Conservation (phyloP, 441 rosid genomes). For the Gossypium gossypioides region DNA sequence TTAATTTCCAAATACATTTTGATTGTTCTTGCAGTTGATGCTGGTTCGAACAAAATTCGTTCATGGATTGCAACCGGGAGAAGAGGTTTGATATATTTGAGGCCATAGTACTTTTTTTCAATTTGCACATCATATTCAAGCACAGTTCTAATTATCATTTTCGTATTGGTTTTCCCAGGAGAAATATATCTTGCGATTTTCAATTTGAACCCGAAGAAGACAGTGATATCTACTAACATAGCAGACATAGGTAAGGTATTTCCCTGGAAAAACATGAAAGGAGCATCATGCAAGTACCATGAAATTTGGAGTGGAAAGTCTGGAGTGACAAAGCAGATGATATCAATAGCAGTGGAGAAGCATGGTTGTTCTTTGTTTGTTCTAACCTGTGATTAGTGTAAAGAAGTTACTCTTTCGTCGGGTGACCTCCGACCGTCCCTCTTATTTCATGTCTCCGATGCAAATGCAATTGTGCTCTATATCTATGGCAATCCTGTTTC, state of each 20-base stretch:
- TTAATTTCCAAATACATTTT: background rate
- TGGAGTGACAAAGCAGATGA: slow-evolving; percentile 19
- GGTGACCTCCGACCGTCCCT: background rate
- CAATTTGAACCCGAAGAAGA: slow-evolving; percentile 50
- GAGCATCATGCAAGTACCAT: slow-evolving; percentile 32
- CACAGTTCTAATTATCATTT: background rate
- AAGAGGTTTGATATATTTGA: slow-evolving; percentile 30
- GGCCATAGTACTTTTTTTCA: background rate
- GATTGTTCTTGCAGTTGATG: slow-evolving; percentile 30
- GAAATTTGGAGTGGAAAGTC: slow-evolving; percentile 64
- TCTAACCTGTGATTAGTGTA: slow-evolving; percentile 35
- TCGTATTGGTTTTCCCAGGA: slow-evolving; percentile 29
- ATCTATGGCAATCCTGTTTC: background rate
- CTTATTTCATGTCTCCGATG: background rate
- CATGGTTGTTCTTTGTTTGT: slow-evolving; percentile 62
- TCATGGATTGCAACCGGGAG: slow-evolving; percentile 87
- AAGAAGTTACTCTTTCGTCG: background rate
- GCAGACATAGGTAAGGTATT: slow-evolving; percentile 50
- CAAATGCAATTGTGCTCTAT: background rate
- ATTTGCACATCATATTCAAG: background rate
- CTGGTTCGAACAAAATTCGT: slow-evolving; percentile 40
- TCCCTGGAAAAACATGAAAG: slow-evolving; percentile 23
- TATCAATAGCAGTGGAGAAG: slow-evolving; percentile 38
- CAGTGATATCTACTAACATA: slow-evolving; percentile 40
- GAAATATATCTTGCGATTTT: slow-evolving; percentile 67